These are phyloP conservation scores for Torulaspora indica DNA, from an alignment of 805 yeast genomes.

Conservation along the genomic window DNA sequence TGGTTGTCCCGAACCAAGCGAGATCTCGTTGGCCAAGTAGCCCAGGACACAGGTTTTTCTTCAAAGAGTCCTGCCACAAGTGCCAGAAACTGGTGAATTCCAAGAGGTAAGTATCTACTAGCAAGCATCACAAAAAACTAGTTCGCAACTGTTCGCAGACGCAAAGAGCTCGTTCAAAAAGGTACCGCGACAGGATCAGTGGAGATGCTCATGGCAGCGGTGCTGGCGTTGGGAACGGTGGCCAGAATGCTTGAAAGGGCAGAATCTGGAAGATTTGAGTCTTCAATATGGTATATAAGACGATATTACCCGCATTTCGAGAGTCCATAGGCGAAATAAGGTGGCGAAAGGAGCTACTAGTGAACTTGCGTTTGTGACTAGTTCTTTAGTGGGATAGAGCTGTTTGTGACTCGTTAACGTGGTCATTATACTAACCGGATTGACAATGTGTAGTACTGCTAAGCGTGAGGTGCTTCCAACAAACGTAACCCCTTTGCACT, in stretches of 20 bases:
- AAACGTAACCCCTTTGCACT: conserved; percentile 67
- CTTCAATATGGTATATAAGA: background rate
- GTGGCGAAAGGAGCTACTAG: conserved; percentile 2
- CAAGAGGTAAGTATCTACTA: conserved; percentile 8
- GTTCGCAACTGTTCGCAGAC: too few relatives aligned
- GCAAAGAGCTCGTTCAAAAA: too few relatives aligned
- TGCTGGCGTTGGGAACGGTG: background rate
- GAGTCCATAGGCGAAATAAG: background rate
- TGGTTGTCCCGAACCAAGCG: background rate
- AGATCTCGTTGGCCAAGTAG: background rate
- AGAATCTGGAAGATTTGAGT: background rate
- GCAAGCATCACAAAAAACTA: background rate
- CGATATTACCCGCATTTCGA: conserved; percentile 3
- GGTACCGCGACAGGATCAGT: too few relatives aligned
- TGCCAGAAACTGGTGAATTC: conserved; percentile 13
- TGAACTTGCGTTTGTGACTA: background rate
- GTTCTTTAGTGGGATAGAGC: background rate
- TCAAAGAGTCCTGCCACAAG: conserved; percentile 16
- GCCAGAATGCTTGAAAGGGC: background rate
- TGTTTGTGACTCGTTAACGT: background rate
- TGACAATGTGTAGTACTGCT: background rate
- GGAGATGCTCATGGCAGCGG: background rate
- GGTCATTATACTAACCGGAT: background rate
- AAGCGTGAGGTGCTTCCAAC: conserved; percentile 51
- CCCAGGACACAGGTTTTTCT: conserved; percentile 5